These are phyloP conservation scores for Blastomyces silverae DNA, from an alignment of 2,329 filamentous ascomycete species.

Conservation along the genomic window DNA sequence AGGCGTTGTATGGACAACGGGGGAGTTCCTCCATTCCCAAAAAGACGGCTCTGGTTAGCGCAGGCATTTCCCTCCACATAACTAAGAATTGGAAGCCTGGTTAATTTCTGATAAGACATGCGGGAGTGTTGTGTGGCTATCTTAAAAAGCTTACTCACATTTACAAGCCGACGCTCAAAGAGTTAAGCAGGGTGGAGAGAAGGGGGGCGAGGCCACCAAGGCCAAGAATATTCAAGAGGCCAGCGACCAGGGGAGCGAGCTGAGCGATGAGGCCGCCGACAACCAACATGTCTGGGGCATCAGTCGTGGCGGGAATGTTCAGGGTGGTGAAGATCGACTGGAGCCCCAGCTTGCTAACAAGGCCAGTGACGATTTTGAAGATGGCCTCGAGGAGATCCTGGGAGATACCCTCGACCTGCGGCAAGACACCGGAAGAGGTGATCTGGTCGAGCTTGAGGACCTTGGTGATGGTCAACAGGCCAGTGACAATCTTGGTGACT, in stretches of 20 bases:
- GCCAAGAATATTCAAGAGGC: not conserved
- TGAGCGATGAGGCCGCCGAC: conserved; percentile 9
- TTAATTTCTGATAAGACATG: not conserved
- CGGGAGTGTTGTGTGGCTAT: not conserved
- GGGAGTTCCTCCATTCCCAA: not conserved
- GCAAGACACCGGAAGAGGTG: not conserved
- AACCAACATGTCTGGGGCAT: not conserved
- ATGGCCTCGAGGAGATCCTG: conserved; percentile 1
- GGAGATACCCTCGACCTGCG: not conserved
- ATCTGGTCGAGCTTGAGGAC: conserved; percentile 9
- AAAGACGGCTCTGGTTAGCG: not conserved
- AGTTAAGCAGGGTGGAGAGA: conserved; percentile 1
- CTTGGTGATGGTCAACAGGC: conserved; percentile 7
- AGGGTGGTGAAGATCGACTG: conserved; percentile 5
- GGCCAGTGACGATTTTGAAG: conserved; percentile 1
- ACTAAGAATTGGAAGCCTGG: not conserved
- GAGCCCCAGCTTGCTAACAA: not conserved
- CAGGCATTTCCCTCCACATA: not conserved
- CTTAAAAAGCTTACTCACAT: not conserved
- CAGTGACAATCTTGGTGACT: not conserved
- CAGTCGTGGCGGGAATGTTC: not conserved
- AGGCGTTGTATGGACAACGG: not conserved
- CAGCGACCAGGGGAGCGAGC: not conserved
- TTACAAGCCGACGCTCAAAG: conserved; percentile 3
- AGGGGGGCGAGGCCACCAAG: conserved; percentile 3